Evolutionary conservation across 2,329 filamentous ascomycete species (phyloP), one percentile per base, ranked within the genome.

Genomic region (Neonectria sp.): DNA sequence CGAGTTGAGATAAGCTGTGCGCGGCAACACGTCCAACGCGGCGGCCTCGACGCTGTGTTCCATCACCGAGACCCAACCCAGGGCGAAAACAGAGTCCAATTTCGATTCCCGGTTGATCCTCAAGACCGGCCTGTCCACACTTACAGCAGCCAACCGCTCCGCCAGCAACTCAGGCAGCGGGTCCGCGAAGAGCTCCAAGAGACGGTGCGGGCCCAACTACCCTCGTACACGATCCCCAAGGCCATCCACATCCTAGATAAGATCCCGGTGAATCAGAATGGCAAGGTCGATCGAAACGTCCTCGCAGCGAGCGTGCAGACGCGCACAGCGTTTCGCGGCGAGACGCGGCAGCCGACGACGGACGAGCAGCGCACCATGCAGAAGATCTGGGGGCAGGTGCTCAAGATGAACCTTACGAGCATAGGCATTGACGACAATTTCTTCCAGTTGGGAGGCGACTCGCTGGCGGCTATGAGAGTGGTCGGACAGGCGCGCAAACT

Each of bases 381-480:
- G n/a, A 56, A 64, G 17, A 72, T 81, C 25, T 86, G 84, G 83
- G 75, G 76, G 5, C 71, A 77, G 0, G 71, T 82, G 0, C 76
- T 86, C 5, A 71, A 70, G 3, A 68, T 83, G 4, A 68, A 75
- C 2, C 60, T 75, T 12, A 71, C 78, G 2, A 67, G 72, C 4
- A 82, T 86, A 29, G 79, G 80, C 2, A 68, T 79, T 2, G 79
- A 83, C 3, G 82, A 86, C 68, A 85, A 82, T 73, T 87, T 87
- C 73, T 85, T 87, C 77, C 78, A 77, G 0, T 79, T 86, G 0
- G 85, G 85, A 7, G 85, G 85, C 24, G 83, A 86, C 70, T 86
- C 85, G 0, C 80, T 86, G 2, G 68, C 79, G 0, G 85, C 85
- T 1, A 88, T 87, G 82, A 84, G 81, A 64, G 70, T 87, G 2